Conservation (phyloP, 495 filamentous ascomycete species). For the Cercophora scortea region DNA sequence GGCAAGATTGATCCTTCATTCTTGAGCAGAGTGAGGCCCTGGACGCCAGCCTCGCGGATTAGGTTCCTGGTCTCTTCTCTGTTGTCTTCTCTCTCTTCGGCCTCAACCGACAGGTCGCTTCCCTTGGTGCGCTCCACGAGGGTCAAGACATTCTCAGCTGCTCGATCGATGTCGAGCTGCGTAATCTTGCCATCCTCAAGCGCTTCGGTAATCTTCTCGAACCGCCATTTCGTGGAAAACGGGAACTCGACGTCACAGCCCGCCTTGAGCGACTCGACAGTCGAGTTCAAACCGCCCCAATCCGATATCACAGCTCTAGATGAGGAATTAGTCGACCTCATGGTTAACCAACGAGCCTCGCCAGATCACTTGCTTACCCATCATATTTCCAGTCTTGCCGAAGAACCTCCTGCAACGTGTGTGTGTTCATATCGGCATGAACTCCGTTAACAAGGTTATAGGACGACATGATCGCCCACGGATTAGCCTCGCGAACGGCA, state of each 20-base stretch:
- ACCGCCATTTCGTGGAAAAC: conserved; percentile 62
- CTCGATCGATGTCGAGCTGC: conserved; percentile 36
- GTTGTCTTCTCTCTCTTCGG: conserved; percentile 55
- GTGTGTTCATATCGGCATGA: conserved; percentile 67
- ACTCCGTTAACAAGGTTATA: conserved; percentile 78
- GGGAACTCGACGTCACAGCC: conserved; percentile 79
- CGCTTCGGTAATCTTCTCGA: conserved; percentile 55
- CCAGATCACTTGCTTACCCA: conserved; percentile 34
- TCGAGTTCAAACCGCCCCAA: conserved; percentile 67
- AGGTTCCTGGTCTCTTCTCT: conserved; percentile 57
- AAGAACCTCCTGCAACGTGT: conserved; percentile 64
- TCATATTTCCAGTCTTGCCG: conserved; percentile 72
- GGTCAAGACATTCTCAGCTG: conserved; percentile 58
- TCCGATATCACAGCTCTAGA: conserved; percentile 63
- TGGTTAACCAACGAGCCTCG: neutral
- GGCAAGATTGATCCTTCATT: conserved; percentile 64
- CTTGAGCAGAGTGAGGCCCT: conserved; percentile 73
- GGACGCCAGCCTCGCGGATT: conserved; percentile 60
- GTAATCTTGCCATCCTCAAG: conserved; percentile 54
- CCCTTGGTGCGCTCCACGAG: conserved; percentile 58
- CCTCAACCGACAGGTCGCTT: conserved; percentile 52
- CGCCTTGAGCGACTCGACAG: conserved; percentile 59
- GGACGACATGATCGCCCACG: conserved; percentile 76
- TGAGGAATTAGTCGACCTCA: conserved; percentile 10
- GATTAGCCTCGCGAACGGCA: conserved; percentile 68